Evolutionary conservation across 192 early-diverging fungal genomes (phyloP).

Genomic region (Coemansia aciculifera): DNA sequence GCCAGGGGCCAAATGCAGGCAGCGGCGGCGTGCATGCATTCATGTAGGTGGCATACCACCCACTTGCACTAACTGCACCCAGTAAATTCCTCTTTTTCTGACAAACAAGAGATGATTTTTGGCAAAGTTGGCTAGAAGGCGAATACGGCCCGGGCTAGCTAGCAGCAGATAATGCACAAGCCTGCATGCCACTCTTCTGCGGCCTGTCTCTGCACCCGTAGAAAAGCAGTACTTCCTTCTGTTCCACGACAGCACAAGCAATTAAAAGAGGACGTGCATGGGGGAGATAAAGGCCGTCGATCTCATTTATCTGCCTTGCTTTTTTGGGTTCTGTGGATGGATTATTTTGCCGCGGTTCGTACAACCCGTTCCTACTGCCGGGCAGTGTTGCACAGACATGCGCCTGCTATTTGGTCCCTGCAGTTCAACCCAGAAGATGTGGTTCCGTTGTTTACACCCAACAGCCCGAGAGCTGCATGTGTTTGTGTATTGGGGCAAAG

Average conservation of each 20-base stretch:
- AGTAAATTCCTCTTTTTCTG: background rate
- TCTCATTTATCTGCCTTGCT: constrained; percentile 10
- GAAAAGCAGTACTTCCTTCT: background rate
- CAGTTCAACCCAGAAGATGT: background rate
- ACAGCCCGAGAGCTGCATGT: constrained; percentile 9
- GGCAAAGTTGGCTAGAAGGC: background rate
- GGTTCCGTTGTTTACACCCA: constrained; percentile 6
- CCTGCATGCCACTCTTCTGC: constrained; percentile 1
- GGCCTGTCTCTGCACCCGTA: background rate
- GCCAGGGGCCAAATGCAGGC: constrained; percentile 9
- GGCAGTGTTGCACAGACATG: constrained; percentile 1
- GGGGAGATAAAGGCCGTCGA: constrained; percentile 4
- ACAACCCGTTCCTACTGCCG: background rate
- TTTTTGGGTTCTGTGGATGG: background rate
- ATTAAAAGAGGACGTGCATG: constrained; percentile 5
- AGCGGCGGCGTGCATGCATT: constrained; percentile 11
- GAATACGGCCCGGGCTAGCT: constrained; percentile 1
- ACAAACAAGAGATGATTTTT: constrained; percentile 11
- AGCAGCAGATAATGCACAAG: constrained; percentile 3
- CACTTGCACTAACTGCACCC: constrained; percentile 8
- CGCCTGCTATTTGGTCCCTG: background rate
- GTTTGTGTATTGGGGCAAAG: background rate
- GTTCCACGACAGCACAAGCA: constrained; percentile 1
- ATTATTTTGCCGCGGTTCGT: constrained; percentile 6
- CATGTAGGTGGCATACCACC: constrained; percentile 5